Evolutionary conservation across 768 basidiomycete genomes (phyloP).

Genomic region (Mycena venus): DNA sequence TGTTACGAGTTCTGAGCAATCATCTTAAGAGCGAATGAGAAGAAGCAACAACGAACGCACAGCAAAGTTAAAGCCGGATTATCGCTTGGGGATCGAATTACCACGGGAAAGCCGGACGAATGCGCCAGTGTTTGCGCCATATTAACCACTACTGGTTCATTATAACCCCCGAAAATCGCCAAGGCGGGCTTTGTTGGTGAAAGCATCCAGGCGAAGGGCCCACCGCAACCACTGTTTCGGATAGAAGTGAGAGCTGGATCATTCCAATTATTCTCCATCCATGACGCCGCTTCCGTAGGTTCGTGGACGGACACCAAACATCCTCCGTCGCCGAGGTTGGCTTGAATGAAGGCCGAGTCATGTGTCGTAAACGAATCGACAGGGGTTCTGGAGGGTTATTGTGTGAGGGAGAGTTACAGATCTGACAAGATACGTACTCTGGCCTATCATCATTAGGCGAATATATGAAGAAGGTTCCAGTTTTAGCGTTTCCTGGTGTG

Average conservation of each 20-base stretch:
- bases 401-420: no score
- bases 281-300: neutral
- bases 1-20: neutral
- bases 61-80: neutral
- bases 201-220: constrained; percentile 2
- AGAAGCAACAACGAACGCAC: neutral
- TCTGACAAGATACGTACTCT: no score
- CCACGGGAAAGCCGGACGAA: neutral
- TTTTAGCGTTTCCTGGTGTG: neutral
- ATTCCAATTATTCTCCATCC: constrained; percentile 11
- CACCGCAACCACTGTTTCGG: neutral
- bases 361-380: neutral
- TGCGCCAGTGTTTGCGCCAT: neutral
- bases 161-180: neutral
- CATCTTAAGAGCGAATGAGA: neutral
- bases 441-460: no score
- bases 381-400: no score
- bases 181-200: neutral
- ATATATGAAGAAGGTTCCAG: neutral
- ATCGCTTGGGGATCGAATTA: neutral
- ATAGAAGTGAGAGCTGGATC: neutral
- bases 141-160: neutral
- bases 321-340: neutral
- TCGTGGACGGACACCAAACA: neutral
- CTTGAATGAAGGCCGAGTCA: neutral